Base-by-base conservation (phyloP, 1,284 basidiomycete species). In the Macrocystidia cucumis region DNA sequence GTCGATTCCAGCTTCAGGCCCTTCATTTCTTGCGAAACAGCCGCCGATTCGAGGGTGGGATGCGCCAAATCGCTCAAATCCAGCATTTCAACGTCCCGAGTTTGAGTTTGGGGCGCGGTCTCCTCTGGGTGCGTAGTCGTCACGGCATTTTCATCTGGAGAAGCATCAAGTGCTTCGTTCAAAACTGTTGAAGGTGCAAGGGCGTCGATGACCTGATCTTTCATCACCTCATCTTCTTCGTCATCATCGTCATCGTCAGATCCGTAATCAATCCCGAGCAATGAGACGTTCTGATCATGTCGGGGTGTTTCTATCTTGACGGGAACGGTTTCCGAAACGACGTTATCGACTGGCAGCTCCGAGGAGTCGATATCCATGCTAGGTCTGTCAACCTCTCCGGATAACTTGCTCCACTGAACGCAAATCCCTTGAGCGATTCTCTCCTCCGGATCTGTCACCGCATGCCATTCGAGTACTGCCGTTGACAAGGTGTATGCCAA, bases 391-490 rank as follows among this genome's bases (percentile, higher is more conserved):
- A n/a, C n/a, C n/a, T n/a, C n/a, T n/a, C n/a, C n/a, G n/a, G n/a
- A n/a, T n/a, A n/a, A n/a, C n/a, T n/a, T n/a, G n/a, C 65, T 75
- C 82, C 80, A 85, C 32, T 69, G 65, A 26, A 81, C 73, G 49
- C 74, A 76, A 29, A 87, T 78, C 40, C 90, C 89, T 35, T 76
- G 65, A 3, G 59, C 61, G 0, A 78, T 59, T 23, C 89, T 74
- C 40, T 84, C 82, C 43, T 81, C 78, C 8, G 62, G 58, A 5
- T 67, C 69, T 5, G 67, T 65, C 3, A 87, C 82, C 34, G 75
- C 70, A 54, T 96, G 90, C 90, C 91, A 98, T 44, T 89, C 84
- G 8, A 86, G 71, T 9, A 90, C 82, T 31, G 89, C 78, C 35
- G 78, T 78, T 0, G 89, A 89, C n/a, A 98, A 58, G 40, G 85